These are phyloP conservation scores for Artemisia argyi DNA, from an alignment of 129 eudicot species.

Conservation along the genomic window DNA sequence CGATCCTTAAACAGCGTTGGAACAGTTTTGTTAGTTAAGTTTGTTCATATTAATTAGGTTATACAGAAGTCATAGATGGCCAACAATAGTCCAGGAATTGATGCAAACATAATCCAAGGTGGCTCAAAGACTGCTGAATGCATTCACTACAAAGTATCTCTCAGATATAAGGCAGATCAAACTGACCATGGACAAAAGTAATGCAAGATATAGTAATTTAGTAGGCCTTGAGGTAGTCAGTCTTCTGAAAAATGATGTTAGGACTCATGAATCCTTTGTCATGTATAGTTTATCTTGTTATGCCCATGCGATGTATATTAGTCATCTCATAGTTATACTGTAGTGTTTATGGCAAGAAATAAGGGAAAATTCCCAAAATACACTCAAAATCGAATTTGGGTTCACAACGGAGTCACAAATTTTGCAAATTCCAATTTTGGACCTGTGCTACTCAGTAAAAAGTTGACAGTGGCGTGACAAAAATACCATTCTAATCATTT, in stretches of 20 bases:
- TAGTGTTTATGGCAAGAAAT: no score
- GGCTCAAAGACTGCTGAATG: slow-evolving; percentile 11
- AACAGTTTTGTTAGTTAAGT: slow-evolving; percentile 47
- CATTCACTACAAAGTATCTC: neutral
- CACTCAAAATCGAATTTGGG: no score
- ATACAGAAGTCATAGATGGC: slow-evolving; percentile 5
- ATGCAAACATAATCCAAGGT: slow-evolving; percentile 13
- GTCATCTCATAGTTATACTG: no score
- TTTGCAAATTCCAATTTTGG: no score
- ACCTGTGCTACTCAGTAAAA: no score
- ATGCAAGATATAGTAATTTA: neutral
- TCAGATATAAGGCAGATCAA: neutral
- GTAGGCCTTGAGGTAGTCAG: neutral
- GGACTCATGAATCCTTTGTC: neutral
- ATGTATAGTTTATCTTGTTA: neutral
- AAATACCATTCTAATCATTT: no score
- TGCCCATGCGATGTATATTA: neutral
- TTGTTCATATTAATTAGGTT: slow-evolving; percentile 25
- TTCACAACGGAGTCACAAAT: no score
- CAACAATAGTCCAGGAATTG: neutral
- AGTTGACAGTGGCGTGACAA: no score
- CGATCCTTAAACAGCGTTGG: slow-evolving; percentile 73
- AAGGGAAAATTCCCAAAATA: no score
- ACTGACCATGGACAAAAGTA: neutral
- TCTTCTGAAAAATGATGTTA: neutral